Evolutionary conservation across 2,329 filamentous ascomycete genomes (phyloP), one percentile per base, ranked within the genome.

Genomic region (Pleoardoris graminearum): DNA sequence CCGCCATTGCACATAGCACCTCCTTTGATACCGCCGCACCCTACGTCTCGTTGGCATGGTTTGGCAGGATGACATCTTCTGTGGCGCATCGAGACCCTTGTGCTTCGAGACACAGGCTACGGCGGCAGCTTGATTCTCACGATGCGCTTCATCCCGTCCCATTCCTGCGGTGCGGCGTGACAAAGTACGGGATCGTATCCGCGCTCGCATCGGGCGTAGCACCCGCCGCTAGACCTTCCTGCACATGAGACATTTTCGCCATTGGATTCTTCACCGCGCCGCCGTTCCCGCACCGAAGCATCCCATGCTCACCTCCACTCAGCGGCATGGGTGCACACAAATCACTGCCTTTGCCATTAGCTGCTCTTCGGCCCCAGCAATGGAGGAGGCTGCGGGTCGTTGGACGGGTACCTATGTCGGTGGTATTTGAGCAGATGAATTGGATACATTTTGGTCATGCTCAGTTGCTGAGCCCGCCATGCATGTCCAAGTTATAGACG

Each of bases 221-320:
- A 43, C 17, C 39, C 41, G 42, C 48, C 32, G 41, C 41, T 39
- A 37, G 55, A 57, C 32, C 44, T 19, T 47, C 50, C 52, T 61
- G 61, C 61, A 58, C 62, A 63, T 68, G 66, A 60, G 66, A 65
- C 56, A 66, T 59, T 69, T 67, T 64, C 58, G 65, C 66, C 44
- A 69, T 69, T 69, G 63, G 66, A 60, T 58, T 16, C 29, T 47
- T 39, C 39, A 16, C 23, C 29, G 12, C 27, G n/a, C 36, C 16
- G 46, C 51, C 37, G 16, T n/a, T 30, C 23, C 45, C 46, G 48
- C 48, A 45, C 54, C 35, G 48, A 48, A 45, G 21, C 48, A 47
- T 50, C 42, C 47, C 17, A 41, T 16, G 3, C n/a, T 32, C n/a
- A 27, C 51, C 16, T 23, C 48, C 32, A 29, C 41, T 37, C 32